phyloP scores from a whole-genome alignment of 306 rosid genomes.

The Pachyrhizus erosus region DNA sequence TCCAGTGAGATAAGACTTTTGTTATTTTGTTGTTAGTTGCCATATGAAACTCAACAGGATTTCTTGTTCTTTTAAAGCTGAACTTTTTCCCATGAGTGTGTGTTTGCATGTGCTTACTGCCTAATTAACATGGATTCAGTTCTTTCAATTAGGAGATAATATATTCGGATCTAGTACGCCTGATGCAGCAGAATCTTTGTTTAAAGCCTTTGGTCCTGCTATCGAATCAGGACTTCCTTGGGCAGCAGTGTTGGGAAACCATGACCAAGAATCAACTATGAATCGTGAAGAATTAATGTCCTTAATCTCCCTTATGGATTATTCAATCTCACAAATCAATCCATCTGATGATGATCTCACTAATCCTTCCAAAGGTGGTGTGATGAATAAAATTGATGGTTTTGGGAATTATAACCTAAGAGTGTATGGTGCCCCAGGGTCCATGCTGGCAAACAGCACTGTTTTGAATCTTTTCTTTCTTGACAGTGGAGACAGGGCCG shows the following conservation, averaged over 20 bases:
- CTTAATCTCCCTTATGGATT: conserved; percentile 86
- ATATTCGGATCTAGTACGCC: conserved; percentile 79
- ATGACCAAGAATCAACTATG: conserved; percentile 94
- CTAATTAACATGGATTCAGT: conserved; percentile 44
- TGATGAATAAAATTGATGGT: conserved; percentile 63
- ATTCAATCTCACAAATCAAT: conserved; percentile 76
- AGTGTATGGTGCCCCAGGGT: conserved; percentile 83
- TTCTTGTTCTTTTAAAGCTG: neutral
- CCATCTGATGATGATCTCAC: conserved; percentile 51
- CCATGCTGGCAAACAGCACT: conserved; percentile 74
- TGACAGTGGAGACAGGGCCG: conserved; percentile 83
- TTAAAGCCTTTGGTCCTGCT: conserved; percentile 84
- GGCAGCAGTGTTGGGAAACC: conserved; percentile 97
- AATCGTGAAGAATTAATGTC: conserved; percentile 81
- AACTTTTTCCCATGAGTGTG: neutral
- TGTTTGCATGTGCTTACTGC: conserved; percentile 4
- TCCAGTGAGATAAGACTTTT: neutral
- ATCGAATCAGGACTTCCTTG: conserved; percentile 85
- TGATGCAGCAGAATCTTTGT: conserved; percentile 89
- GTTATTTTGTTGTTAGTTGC: neutral
- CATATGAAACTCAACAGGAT: conserved; percentile 11
- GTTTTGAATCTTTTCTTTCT: conserved; percentile 86
- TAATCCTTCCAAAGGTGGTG: conserved; percentile 40
- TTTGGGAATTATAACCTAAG: conserved; percentile 81
- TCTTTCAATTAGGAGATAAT: conserved; percentile 71